These are phyloP conservation scores for Helotiales sp. DNA, from an alignment of 2,329 filamentous ascomycete genomes.

Conservation along the genomic window DNA sequence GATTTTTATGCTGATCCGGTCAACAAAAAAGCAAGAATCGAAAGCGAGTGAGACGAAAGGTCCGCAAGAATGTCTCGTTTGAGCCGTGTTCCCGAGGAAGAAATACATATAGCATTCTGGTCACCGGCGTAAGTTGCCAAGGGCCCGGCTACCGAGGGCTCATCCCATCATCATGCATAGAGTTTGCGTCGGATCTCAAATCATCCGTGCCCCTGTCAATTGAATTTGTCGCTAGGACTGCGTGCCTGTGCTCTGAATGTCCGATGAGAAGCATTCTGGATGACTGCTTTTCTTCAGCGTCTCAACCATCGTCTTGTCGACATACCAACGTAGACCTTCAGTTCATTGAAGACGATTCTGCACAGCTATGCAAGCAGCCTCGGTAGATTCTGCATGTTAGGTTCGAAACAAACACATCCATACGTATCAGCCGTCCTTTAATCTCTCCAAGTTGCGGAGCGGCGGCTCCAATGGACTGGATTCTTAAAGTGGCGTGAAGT, in stretches of 20 bases:
- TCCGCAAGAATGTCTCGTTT: no score
- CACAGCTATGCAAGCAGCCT: neutral
- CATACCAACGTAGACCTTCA: no score
- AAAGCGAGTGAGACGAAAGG: no score
- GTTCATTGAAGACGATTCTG: neutral
- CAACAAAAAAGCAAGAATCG: neutral
- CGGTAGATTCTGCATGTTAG: no score
- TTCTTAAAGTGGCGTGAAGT: neutral
- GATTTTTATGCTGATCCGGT: neutral
- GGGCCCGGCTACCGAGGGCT: no score
- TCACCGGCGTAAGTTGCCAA: no score
- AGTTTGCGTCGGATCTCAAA: conserved; percentile 13
- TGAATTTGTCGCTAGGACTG: neutral
- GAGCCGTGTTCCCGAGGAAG: no score
- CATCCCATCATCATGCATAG: conserved; percentile 7
- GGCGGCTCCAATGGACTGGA: neutral
- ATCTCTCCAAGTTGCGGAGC: neutral
- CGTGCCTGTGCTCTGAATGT: neutral
- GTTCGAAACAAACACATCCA: neutral
- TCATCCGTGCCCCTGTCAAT: conserved; percentile 8
- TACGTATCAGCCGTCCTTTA: neutral
- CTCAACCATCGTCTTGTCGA: neutral
- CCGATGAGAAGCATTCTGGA: neutral
- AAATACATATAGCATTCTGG: no score
- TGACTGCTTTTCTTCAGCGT: neutral